Base-by-base conservation (phyloP, 73 alveolate species). In the Paramecium biaurelia region DNA sequence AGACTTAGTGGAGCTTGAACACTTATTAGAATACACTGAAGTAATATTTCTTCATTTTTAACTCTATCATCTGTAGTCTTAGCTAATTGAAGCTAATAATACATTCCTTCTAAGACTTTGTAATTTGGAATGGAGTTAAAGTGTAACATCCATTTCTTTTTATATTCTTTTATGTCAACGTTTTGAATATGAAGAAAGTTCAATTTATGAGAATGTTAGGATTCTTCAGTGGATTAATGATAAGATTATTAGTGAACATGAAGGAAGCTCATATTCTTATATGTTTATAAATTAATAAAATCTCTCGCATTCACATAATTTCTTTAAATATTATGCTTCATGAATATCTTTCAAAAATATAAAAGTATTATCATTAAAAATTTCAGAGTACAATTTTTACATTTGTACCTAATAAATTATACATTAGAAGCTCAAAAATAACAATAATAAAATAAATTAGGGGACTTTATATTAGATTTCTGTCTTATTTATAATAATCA, bases 241-340 rank as follows among this genome's bases (percentile, higher is more conserved):
- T 63, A 63, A 63, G 84, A 63, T 63, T 63, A 63, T 30, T 63
- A n/a, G 10, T 63, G 84, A 63, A 63, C 84, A 63, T 63, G 84
- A 63, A 63, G 84, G 84, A 63, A 63, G 84, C 84, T 63, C 84
- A 63, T 63, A 63, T 63, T 63, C 84, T 63, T 63, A 53, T 53
- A 15, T 53, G 68, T 53, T 53, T 53, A 53, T 53, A 53, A 53
- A 53, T 53, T 53, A 53, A 53, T 53, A 53, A 53, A 53, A 18
- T 53, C 30, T 53, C 18, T 53, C 68, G 68, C 68, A 53, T 53
- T 53, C 68, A 53, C 68, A 53, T n/a, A 53, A 53, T 53, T 53
- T 53, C 68, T 53, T 53, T 53, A 53, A 53, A 53, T 53, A 53
- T 2, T 53, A 53, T 53, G 68, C 68, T 12, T 7, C 30, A 18